Evolutionary conservation across 176 grass and related monocot genomes (phyloP), one percentile per base, ranked within the genome.

Genomic region (Oryza meridionalis): DNA sequence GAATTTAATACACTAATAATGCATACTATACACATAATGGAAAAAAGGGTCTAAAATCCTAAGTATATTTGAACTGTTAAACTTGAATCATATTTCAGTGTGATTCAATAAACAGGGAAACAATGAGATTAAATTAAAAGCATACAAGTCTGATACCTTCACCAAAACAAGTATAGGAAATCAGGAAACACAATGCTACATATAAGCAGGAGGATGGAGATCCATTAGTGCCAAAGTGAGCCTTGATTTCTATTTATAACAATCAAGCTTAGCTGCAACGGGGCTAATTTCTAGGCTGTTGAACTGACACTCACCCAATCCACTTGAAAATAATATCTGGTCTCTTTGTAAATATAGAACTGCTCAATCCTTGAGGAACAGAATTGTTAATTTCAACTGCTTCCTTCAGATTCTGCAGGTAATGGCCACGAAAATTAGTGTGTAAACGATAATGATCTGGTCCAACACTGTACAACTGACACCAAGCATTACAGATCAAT

Each of bases 371-470:
- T 94, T 99, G 96, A 51, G 93, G 86, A 79, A 96, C 96, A 33
- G 93, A 99, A 78, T 99, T 99, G 77, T 99, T 96, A 70, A 96
- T 96, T 82, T 96, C 90, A 87, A 99, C 92, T 81, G 93, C 96
- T 90, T 99, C 93, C 69, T 92, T 92, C 72, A 99, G 77, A 77
- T 78, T 94, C 96, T 99, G 81, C 33, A 75, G 55, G 7, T 46
- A 76, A 81, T 2, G 7, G 84, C 26, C 47, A 66, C 21, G 46
- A 16, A 8, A 33, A 85, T 6, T 31, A 33, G 27, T 27, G 11
- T 27, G 11, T 27, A n/a, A 61, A 70, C 38, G 29, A 42, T 2
- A 44, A 49, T 74, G 6, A 86, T 32, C 65, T 13, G 5, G 85
- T 33, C n/a, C 45, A 77, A 9, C 4, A 1, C 55, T 55, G 43